phyloP scores from a whole-genome alignment of 305 asterid species.

The Plantago coronopus region DNA sequence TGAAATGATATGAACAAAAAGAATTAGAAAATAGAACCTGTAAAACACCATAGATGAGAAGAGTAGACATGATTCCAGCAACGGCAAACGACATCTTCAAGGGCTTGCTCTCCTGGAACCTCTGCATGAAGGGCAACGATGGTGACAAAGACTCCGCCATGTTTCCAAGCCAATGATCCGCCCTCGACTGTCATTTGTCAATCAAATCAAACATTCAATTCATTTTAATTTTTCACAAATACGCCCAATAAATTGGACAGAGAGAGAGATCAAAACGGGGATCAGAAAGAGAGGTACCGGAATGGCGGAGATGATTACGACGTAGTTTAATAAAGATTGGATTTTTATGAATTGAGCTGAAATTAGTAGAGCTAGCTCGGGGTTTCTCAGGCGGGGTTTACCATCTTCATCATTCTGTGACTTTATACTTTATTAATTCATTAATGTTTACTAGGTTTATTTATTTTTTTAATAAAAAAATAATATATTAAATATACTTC shows the following conservation, averaged over 20 bases:
- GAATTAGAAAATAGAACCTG: conserved; percentile 79
- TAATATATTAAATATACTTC: too few species aligned
- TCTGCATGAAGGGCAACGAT: conserved; percentile 36
- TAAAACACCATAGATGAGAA: conserved; percentile 76
- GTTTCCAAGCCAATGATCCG: not conserved
- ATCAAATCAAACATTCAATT: not conserved
- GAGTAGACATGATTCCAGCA: conserved; percentile 83
- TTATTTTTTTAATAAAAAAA: not conserved
- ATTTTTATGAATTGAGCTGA: conserved; percentile 10
- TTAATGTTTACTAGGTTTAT: not conserved
- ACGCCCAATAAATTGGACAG: conserved; percentile 1
- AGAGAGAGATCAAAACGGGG: not conserved
- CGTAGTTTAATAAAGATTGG: conserved; percentile 15
- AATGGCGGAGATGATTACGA: not conserved
- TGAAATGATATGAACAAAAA: not conserved
- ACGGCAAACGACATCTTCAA: conserved; percentile 70
- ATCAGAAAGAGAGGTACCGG: conserved; percentile 15
- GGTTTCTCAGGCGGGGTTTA: conserved; percentile 4
- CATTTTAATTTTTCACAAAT: too few species aligned
- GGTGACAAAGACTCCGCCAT: conserved; percentile 47
- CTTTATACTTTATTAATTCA: not conserved
- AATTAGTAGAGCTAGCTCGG: conserved; percentile 25
- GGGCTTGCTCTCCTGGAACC: conserved; percentile 50
- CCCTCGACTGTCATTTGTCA: not conserved
- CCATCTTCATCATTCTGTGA: not conserved